Evolutionary conservation across 257 asterid genomes (phyloP), one percentile per base, ranked within the genome.

Genomic region (Fraxinus excelsior): DNA sequence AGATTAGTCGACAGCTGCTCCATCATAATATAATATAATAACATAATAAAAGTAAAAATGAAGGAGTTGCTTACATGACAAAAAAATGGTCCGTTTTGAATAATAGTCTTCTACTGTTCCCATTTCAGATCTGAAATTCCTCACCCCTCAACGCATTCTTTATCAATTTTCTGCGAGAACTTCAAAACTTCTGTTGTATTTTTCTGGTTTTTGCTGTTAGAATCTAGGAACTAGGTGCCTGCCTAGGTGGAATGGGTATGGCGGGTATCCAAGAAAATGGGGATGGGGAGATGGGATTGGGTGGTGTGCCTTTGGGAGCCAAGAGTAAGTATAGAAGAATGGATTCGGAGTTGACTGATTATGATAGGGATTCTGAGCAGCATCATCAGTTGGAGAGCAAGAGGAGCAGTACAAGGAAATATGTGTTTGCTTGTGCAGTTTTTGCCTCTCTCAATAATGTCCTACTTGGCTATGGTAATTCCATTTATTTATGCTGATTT

Each of bases 361-460:
- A 73, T 75, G 88, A 82, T 79, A 85, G 60, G 56, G 85, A 82
- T 77, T 88, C 73, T 71, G 89, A 81, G 37, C 92, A 88, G 40
- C 85, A 76, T 72, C 82, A 70, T 72, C 94, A 88, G 86, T 67
- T 86, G 79, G 88, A 86, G 81, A 81, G 80, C 74, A 84, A 83
- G 80, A 88, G 80, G 73, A 89, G 72, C 51, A 87, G 79, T 31
- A 90, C 97, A 0, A 82, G 91, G 83, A 95, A 88, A 78, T 95
- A 88, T 82, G 98, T 94, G 28, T 82, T 86, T 82, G 98, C 97
- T 81, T 94, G 99, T 69, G 96, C 99, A 81, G 93, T 93, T 74
- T 95, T 95, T 77, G 99, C 99, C 51, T 95, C 98, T 74, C 96
- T 95, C 67, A 95, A 92, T 80, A 90, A 86, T 81, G 98, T 91